A percentile compares a stretch with the other conserved stretches of the same genome.
Evolutionary conservation across 1,284 basidiomycete genomes (phyloP).

Genomic region (Ganoderma sinense): DNA sequence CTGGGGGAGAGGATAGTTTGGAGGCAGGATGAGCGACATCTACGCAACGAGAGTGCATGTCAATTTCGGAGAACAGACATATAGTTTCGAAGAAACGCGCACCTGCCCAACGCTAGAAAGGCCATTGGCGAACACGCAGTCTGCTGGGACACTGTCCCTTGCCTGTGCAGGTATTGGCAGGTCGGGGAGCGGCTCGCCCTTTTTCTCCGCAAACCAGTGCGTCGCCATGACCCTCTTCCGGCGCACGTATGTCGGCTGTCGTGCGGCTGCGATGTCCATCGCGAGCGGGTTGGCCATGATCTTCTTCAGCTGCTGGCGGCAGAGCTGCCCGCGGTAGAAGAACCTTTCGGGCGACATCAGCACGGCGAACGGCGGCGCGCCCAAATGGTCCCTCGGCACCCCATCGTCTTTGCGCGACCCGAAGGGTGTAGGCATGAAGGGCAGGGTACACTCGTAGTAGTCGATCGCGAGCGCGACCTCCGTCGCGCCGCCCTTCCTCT

Average conservation of each 20-base stretch:
- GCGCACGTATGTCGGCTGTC: constrained; percentile 30
- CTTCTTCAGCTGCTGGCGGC: constrained; percentile 46
- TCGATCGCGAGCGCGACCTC: constrained; percentile 54
- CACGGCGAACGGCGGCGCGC: constrained; percentile 48
- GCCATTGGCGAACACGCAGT: constrained; percentile 34
- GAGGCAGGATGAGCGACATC: constrained; percentile 24
- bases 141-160: constrained; percentile 7
- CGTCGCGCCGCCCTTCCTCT: constrained; percentile 49
- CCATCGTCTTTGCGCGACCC: constrained; percentile 17
- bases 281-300: constrained; percentile 55
- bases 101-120: constrained; percentile 58
- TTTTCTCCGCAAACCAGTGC: constrained; percentile 22
- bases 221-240: constrained; percentile 35
- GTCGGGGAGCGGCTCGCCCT: constrained; percentile 22
- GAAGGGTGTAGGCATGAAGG: constrained; percentile 53
- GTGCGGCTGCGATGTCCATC: constrained; percentile 49
- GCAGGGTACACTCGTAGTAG: constrained; percentile 52
- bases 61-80: neutral
- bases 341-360: constrained; percentile 57
- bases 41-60: neutral
- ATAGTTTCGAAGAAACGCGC: constrained; percentile 20
- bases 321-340: constrained; percentile 47
- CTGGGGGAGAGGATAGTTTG: constrained; percentile 26
- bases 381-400: constrained; percentile 36
- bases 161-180: constrained; percentile 4